These are phyloP conservation scores for Aspergillus brasiliensis DNA, from an alignment of 2,329 filamentous ascomycete genomes.

Conservation along the genomic window DNA sequence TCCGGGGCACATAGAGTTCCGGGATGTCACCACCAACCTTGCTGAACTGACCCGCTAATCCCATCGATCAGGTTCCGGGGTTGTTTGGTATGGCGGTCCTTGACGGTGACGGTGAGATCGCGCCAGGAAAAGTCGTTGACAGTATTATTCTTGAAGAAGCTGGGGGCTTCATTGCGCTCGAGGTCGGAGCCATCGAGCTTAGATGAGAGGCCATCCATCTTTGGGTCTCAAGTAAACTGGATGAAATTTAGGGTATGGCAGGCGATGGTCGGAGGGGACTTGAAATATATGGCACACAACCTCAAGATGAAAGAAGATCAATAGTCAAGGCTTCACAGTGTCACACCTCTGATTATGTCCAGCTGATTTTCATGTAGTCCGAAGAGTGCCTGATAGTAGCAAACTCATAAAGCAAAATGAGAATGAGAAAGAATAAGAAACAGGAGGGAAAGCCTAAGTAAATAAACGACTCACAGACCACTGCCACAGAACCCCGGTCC, in stretches of 20 bases:
- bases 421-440: not conserved
- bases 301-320: too few species aligned
- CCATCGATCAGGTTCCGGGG: slow-evolving; percentile 65
- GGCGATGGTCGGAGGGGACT: not conserved
- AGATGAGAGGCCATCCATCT: not conserved
- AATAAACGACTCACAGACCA: not conserved
- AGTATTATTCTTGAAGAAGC: slow-evolving; percentile 57
- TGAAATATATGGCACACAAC: not conserved
- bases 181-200: slow-evolving; percentile 24
- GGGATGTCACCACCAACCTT: slow-evolving; percentile 50
- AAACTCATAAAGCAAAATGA: not conserved
- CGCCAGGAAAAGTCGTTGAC: slow-evolving; percentile 69
- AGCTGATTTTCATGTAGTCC: not conserved
- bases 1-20: not conserved
- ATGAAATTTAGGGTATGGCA: not conserved
- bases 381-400: not conserved
- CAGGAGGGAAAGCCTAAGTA: not conserved
- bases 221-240: too few species aligned
- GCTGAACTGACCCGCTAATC: slow-evolving; percentile 65
- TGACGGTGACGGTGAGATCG: slow-evolving; percentile 69
- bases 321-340: not conserved
- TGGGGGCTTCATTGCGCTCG: slow-evolving; percentile 31
- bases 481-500: too few species aligned
- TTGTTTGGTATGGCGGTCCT: slow-evolving; percentile 67
- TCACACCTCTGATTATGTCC: not conserved